Evolutionary conservation across 1,284 basidiomycete genomes (phyloP).

Genomic region (Ganoderma sinense): DNA sequence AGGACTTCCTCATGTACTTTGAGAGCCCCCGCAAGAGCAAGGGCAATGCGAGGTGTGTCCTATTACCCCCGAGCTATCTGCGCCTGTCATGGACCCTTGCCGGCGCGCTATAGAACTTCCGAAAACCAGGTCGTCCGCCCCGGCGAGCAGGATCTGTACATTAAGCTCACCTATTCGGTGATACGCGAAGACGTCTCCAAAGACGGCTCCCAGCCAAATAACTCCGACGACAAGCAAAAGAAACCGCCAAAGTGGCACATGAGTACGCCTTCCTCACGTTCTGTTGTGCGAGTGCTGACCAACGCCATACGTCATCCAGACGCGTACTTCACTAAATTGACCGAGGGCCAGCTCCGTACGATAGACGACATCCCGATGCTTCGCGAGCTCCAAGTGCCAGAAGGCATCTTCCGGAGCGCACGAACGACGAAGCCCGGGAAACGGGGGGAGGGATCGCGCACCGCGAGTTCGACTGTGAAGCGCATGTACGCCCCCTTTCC

Average conservation of each 20-base stretch:
- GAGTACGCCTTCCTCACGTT: slow-evolving; percentile 51
- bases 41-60: slow-evolving; percentile 34
- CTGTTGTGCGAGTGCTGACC: slow-evolving; percentile 9
- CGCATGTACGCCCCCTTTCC: slow-evolving; percentile 69
- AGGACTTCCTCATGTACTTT: slow-evolving; percentile 54
- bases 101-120: slow-evolving; percentile 31
- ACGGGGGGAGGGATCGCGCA: slow-evolving; percentile 30
- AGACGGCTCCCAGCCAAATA: slow-evolving; percentile 27
- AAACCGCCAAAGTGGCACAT: slow-evolving; percentile 78
- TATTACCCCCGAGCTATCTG: slow-evolving; percentile 18
- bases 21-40: slow-evolving; percentile 45
- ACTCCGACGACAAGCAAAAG: slow-evolving; percentile 35
- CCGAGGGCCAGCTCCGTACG: slow-evolving; percentile 43
- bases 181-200: slow-evolving; percentile 42
- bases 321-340: slow-evolving; percentile 78
- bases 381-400: slow-evolving; percentile 42
- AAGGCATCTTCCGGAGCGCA: slow-evolving; percentile 60
- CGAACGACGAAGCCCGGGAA: slow-evolving; percentile 33
- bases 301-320: slow-evolving; percentile 49
- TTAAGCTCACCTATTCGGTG: slow-evolving; percentile 83
- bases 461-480: slow-evolving; percentile 34
- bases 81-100: slow-evolving; percentile 17
- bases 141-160: slow-evolving; percentile 73
- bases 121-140: slow-evolving; percentile 44
- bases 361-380: slow-evolving; percentile 45